These are phyloP conservation scores for Sporothrix brasiliensis DNA, from an alignment of 2,329 filamentous ascomycete species.

Conservation along the genomic window DNA sequence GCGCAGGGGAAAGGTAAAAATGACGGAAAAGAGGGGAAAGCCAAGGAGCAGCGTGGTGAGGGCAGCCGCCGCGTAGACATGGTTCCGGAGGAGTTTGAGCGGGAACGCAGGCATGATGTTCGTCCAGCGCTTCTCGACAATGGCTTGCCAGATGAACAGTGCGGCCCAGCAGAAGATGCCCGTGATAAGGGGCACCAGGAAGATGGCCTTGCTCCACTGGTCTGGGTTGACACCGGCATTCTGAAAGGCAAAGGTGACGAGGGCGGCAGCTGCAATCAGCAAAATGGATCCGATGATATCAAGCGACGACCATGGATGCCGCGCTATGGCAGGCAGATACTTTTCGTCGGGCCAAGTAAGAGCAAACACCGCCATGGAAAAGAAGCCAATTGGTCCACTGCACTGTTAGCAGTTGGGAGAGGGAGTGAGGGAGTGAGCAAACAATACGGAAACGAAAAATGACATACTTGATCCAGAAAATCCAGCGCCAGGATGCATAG, in stretches of 20 bases:
- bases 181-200: conserved; percentile 48
- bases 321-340: conserved; percentile 46
- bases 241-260: conserved; percentile 63
- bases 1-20: conserved; percentile 55
- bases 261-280: conserved; percentile 55
- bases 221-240: conserved; percentile 47
- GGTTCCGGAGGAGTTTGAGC: conserved; percentile 52
- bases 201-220: conserved; percentile 50
- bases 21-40: conserved; percentile 53
- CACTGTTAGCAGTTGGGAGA: neutral
- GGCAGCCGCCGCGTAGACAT: conserved; percentile 49
- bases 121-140: conserved; percentile 41
- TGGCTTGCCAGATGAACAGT: conserved; percentile 49
- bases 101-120: conserved; percentile 52
- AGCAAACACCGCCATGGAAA: conserved; percentile 53
- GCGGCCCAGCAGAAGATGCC: conserved; percentile 45
- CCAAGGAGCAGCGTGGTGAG: conserved; percentile 54
- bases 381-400: conserved; percentile 55
- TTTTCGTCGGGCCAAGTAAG: conserved; percentile 54
- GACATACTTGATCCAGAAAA: conserved; percentile 63
- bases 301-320: conserved; percentile 53
- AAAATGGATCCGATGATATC: conserved; percentile 59
- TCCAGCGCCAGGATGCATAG: conserved; percentile 56
- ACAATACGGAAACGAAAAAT: neutral
- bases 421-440: neutral